Conservation (phyloP, 2,329 filamentous ascomycete species). For the Magnaporthales sp. region DNA sequence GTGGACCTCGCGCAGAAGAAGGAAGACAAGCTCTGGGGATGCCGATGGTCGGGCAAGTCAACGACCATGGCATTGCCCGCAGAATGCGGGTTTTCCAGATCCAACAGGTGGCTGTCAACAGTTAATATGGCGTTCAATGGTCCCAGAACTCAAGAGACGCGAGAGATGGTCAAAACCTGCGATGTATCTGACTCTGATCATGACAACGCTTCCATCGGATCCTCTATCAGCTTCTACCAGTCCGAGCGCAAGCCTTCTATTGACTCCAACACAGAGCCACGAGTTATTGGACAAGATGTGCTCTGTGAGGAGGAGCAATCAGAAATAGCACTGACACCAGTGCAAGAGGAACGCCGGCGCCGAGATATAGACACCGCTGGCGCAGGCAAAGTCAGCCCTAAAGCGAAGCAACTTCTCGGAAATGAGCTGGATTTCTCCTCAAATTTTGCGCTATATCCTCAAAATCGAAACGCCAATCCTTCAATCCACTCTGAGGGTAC, state of each 20-base stretch:
- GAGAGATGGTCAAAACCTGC: background rate
- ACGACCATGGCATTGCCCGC: background rate
- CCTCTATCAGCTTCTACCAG: background rate
- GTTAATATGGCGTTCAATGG: background rate
- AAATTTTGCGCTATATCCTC: background rate
- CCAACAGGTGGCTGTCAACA: background rate
- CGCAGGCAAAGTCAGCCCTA: conserved; percentile 4
- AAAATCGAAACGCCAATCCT: background rate
- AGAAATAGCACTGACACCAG: background rate
- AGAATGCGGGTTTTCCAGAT: background rate
- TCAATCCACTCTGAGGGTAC: background rate
- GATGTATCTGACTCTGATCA: background rate
- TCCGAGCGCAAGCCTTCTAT: background rate
- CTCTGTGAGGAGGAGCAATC: background rate
- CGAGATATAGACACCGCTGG: background rate
- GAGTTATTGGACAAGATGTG: background rate
- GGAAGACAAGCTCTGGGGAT: background rate
- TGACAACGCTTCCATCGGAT: background rate
- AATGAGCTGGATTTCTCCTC: conserved; percentile 3
- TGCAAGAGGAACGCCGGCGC: background rate
- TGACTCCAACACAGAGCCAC: background rate
- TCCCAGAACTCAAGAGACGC: background rate
- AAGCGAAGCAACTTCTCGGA: conserved; percentile 3
- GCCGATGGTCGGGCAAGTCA: background rate
- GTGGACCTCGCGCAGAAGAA: background rate